These are phyloP conservation scores for Bryoerythrophyllum caledonicum DNA, from an alignment of 225 moss, liverwort and hornwort genomes.

Conservation along the genomic window DNA sequence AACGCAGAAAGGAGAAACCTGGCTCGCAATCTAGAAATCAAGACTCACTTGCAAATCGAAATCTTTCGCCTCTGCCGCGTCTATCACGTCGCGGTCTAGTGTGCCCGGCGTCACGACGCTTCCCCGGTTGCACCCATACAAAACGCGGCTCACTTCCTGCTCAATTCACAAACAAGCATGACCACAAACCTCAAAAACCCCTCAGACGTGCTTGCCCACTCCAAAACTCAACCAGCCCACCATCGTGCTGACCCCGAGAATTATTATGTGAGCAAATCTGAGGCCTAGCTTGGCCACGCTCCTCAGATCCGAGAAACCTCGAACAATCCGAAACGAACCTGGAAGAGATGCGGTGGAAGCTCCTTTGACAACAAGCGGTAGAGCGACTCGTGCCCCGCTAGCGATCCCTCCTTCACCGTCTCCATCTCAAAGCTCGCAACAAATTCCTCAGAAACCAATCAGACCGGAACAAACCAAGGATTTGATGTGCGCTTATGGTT, in stretches of 20 bases:
- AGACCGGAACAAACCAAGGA: neutral
- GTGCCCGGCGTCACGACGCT: constrained; percentile 27
- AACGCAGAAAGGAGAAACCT: neutral
- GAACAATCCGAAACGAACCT: constrained; percentile 24
- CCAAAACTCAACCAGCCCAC: neutral
- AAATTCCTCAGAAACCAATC: neutral
- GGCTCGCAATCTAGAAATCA: neutral
- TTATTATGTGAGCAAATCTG: neutral
- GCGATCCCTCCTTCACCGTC: constrained; percentile 28
- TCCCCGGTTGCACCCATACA: constrained; percentile 58
- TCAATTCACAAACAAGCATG: neutral
- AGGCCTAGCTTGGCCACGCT: neutral
- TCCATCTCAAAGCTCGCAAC: constrained; percentile 28
- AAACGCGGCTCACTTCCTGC: constrained; percentile 60
- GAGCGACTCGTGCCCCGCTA: constrained; percentile 57
- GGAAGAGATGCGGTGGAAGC: constrained; percentile 60
- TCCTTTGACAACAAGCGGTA: constrained; percentile 44
- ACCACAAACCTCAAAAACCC: neutral
- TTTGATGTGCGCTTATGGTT: neutral
- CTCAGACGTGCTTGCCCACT: neutral
- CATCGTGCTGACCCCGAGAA: neutral
- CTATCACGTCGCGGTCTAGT: neutral
- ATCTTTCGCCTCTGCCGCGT: constrained; percentile 23
- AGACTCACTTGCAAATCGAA: constrained; percentile 53
- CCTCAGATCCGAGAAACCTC: neutral